Base-by-base conservation (phyloP, 2,329 filamentous ascomycete genomes). In the Ophiosphaerella herpotricha region DNA sequence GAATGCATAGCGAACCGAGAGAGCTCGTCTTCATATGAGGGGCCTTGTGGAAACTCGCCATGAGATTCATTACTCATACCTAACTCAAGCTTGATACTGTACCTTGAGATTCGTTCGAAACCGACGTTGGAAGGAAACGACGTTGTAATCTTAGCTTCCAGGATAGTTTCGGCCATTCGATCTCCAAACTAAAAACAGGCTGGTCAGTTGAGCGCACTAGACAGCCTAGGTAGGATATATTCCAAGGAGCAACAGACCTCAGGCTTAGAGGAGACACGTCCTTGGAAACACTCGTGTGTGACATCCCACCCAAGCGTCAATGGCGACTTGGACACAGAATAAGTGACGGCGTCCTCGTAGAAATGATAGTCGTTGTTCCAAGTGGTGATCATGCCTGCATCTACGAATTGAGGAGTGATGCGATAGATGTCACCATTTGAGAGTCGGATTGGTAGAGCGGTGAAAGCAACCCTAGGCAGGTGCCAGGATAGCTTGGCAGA, bases 41-140 rank as follows among this genome's bases (percentile, higher is more conserved):
- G 5, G 34, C 34, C 9, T 16, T 21, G 12, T 16, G 2, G 12
- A 36, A 18, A 36, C n/a, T 36, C 34, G n/a, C 13, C 8, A n/a
- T n/a, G 34, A n/a, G 34, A 29, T 29, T 29, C 26, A 11, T 12
- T 35, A 14, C 7, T 26, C 12, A 6, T n/a, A 32, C 23, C 7
- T 11, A 60, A 39, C 1, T 46, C 33, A 13, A 70, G 50, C 18
- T 60, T 60, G 37, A 73, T 55, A 8, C 8, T 55, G 48, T 70
- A 67, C 3, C 72, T 70, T 23, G 60, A 61, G 18, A 43, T 59
- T 12, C 63, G 61, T 43, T 74, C 62, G 44, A 70, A 72, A 5
- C 52, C 60, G 9, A 72, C 64, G 11, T 54, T 36, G 2, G 38
- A 49, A 4, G 67, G 64, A 38, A 74, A 74, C 3, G 32, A 32